These are phyloP conservation scores for Arthromyces matolae DNA, from an alignment of 768 basidiomycete species.

Conservation along the genomic window DNA sequence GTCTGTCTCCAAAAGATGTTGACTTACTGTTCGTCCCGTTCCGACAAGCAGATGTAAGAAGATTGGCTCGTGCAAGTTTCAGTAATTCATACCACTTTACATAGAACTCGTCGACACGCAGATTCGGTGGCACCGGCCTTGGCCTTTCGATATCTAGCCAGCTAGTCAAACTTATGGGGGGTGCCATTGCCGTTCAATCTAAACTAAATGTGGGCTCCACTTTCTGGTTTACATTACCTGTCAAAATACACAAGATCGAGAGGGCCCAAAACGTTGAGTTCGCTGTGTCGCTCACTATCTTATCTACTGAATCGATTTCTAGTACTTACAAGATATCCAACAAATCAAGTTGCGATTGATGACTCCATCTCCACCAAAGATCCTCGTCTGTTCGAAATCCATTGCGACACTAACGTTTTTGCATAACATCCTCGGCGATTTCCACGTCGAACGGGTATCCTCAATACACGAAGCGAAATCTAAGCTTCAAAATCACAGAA, in stretches of 20 bases:
- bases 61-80: not conserved
- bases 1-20: conserved; percentile 61
- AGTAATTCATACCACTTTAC: too few species aligned
- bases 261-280: conserved; percentile 52
- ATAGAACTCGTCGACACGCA: conserved; percentile 66
- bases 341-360: conserved; percentile 44
- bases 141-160: conserved; percentile 73
- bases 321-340: conserved; percentile 48
- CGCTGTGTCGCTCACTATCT: not conserved
- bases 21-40: conserved; percentile 71
- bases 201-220: conserved; percentile 59
- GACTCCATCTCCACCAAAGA: conserved; percentile 40
- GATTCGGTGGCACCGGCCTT: conserved; percentile 75
- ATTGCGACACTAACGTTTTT: conserved; percentile 54
- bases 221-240: conserved; percentile 75
- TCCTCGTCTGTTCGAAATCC: conserved; percentile 59
- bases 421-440: conserved; percentile 52
- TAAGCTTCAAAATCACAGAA: conserved; percentile 32
- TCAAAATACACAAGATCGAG: conserved; percentile 51
- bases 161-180: conserved; percentile 73
- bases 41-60: conserved; percentile 61
- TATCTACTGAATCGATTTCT: conserved; percentile 1
- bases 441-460: conserved; percentile 41
- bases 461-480: conserved; percentile 44
- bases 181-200: conserved; percentile 67